These are phyloP conservation scores for Picea engelmannii DNA, from an alignment of 83 land plant genomes.

Conservation along the genomic window DNA sequence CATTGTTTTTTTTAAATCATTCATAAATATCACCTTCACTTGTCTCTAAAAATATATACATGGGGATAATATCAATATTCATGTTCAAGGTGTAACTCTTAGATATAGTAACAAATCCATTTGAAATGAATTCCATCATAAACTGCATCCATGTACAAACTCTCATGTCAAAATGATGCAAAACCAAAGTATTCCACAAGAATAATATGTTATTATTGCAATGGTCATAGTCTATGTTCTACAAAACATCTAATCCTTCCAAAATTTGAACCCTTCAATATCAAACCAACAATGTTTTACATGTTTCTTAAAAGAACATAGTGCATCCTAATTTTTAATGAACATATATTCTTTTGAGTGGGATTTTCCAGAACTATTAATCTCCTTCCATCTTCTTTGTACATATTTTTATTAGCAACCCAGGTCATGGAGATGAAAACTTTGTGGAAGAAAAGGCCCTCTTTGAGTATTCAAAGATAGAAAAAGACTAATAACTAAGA, in stretches of 20 bases:
- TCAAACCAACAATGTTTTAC: too few relatives aligned
- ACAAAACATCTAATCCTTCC: too few relatives aligned
- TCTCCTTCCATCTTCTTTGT: neutral
- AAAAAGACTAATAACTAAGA: too few relatives aligned
- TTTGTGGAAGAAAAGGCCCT: constrained; percentile 94
- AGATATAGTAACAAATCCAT: constrained; percentile 36
- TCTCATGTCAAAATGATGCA: neutral
- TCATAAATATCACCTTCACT: constrained; percentile 53
- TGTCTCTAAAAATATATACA: constrained; percentile 54
- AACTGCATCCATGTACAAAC: constrained; percentile 33
- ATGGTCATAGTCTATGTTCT: too few relatives aligned
- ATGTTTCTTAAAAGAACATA: too few relatives aligned
- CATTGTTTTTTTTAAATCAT: too few relatives aligned
- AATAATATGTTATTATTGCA: too few relatives aligned
- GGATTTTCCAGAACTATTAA: too few relatives aligned
- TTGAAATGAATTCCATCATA: constrained; percentile 63
- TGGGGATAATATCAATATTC: constrained; percentile 77
- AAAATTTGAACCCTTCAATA: too few relatives aligned
- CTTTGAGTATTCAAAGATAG: constrained; percentile 74
- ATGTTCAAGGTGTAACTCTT: constrained; percentile 71
- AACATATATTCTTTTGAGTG: too few relatives aligned
- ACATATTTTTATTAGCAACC: constrained; percentile 30
- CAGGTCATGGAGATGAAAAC: constrained; percentile 77
- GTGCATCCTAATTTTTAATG: too few relatives aligned
- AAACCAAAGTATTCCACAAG: too few relatives aligned